Percentiles rank a stretch among this genome's conserved stretches.
These are phyloP conservation scores for Rhizopogon hawkerae DNA, from an alignment of 1,284 basidiomycete species.

Conservation along the genomic window DNA sequence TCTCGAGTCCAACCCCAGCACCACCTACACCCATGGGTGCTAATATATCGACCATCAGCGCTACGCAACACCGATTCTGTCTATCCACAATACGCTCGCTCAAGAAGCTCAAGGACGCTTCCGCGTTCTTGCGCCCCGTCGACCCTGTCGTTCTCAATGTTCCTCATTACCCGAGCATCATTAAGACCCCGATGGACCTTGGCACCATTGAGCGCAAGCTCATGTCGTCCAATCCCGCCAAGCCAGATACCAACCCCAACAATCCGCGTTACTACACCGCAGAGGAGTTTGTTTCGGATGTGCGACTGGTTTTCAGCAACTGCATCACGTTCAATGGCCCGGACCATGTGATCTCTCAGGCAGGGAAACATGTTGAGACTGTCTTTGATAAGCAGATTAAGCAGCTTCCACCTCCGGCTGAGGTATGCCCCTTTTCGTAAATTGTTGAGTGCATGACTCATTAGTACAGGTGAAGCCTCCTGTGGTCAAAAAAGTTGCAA, in stretches of 20 bases:
- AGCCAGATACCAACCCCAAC: slow-evolving; percentile 57
- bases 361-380: slow-evolving; percentile 77
- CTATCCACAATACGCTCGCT: slow-evolving; percentile 73
- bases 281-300: slow-evolving; percentile 76
- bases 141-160: slow-evolving; percentile 86
- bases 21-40: slow-evolving; percentile 30
- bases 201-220: slow-evolving; percentile 91
- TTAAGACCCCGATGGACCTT: slow-evolving; percentile 93
- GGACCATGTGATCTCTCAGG: slow-evolving; percentile 72
- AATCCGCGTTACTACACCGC: slow-evolving; percentile 70
- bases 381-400: slow-evolving; percentile 86
- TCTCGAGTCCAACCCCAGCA: slow-evolving; percentile 30
- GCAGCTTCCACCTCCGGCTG: slow-evolving; percentile 68
- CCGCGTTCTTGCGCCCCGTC: slow-evolving; percentile 81
- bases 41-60: slow-evolving; percentile 40
- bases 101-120: slow-evolving; percentile 82
- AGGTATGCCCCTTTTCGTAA: slow-evolving; percentile 44
- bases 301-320: slow-evolving; percentile 84
- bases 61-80: slow-evolving; percentile 76
- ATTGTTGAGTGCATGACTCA: slow-evolving; percentile 15
- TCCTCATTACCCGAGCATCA: slow-evolving; percentile 84
- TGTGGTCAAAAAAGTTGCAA: slow-evolving; percentile 45
- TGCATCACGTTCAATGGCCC: slow-evolving; percentile 89
- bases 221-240: slow-evolving; percentile 65
- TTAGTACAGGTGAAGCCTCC: slow-evolving; percentile 40